Base-by-base conservation (phyloP, 164 flowering plant species). In the Vitis labrusca region DNA sequence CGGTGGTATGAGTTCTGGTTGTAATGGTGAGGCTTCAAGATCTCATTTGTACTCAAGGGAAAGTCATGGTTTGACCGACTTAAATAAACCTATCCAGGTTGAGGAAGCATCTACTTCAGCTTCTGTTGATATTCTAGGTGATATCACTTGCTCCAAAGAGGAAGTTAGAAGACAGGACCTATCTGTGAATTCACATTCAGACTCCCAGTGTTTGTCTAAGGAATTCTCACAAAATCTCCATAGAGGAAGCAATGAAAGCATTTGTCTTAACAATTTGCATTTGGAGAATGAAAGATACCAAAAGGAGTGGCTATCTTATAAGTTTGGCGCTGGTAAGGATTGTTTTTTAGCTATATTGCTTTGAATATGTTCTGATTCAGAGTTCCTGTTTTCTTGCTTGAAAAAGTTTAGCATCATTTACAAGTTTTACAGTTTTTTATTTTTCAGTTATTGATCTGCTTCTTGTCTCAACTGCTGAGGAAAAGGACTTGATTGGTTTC, bases 241-340 rank as follows among this genome's bases (percentile, higher is more conserved):
- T 30, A 73, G 50, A 16, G 73, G 61, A 49, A 79, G 30, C 51
- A 69, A 68, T 51, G 68, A 67, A 29, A 65, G 67, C 61, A 32
- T 66, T 64, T 8, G 48, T 50, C 58, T 51, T 14, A 71, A 60
- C 64, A 61, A 16, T 67, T 23, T 47, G 48, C 81, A 70, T 68
- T 54, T 61, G 23, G 77, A 68, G n/a, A 66, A 64, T 17, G 77
- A 65, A 63, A 78, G 66, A 61, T 67, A 27, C 10, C 73, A 77
- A 64, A 67, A 68, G 47, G 83, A 73, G 64, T 69, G 67, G 78
- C 62, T 30, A 37, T 65, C 77, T 51, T 61, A 60, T 74, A 71
- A 51, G 13, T 55, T 52, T 64, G 73, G 78, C 61, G 61, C 81
- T 67, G 88, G 91, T 85, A 77, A 70, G 77, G 11, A 16, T 16